Evolutionary conservation across 805 yeast species (phyloP), one percentile per base, ranked within the genome.

Genomic region (Saccharomycopsis schoenii): DNA sequence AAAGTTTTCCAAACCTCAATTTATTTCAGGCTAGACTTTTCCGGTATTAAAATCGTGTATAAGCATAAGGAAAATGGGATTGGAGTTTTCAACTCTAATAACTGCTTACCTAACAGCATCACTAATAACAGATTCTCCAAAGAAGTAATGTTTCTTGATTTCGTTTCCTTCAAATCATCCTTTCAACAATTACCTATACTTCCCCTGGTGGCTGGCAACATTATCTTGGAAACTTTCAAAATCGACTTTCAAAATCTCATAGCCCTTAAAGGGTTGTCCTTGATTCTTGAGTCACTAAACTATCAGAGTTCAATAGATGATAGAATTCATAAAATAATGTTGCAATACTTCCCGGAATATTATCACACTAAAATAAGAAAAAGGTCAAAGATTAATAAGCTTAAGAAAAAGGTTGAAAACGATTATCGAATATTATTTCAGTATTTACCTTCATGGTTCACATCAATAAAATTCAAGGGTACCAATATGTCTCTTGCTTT

Each of bases 391-490:
- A 58, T 61, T 64, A 58, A 61, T 15, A 34, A 65, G 39, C 55
- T 47, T 34, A 14, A 59, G 24, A 60, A 58, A 61, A 43, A 42
- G 55, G 43, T 36, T 8, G 58, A 57, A 14, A 19, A 37, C 36
- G 43, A 39, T 14, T 47, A 57, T 43, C 19, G 41, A 41, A 17
- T 11, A 6, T 5, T 65, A 60, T 66, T 77, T 68, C 59, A 63
- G 12, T 66, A 70, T 6, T 59, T 76, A 21, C 80, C 80, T 2
- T 36, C 52, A 1, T 72, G 74, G 70, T 69, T 77, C 29, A 69
- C 70, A 43, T 66, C 64, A 6, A 15, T 71, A 6, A 68, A 66
- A 17, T 15, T 77, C 25, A 65, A 63, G 56, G 55, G 71, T 6
- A 57, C 61, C 14, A 66, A 69, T 14, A 65, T 74, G 4, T 64